A percentile compares a stretch with the other conserved stretches of the same genome.
Evolutionary conservation across 495 filamentous ascomycete species (phyloP).

Genomic region (Tuber indicum): DNA sequence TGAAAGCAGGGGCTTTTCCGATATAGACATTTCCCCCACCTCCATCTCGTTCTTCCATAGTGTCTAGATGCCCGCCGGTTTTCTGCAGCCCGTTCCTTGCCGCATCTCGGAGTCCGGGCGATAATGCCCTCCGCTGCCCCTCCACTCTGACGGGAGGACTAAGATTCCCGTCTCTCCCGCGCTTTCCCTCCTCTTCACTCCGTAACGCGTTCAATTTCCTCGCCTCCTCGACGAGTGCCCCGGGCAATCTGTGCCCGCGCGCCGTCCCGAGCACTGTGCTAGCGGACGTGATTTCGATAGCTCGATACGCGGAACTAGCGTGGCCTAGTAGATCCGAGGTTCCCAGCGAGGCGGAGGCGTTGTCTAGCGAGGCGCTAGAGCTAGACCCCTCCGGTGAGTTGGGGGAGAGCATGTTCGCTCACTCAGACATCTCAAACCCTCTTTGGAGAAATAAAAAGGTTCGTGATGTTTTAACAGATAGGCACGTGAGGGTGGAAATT

Average conservation of each 20-base stretch:
- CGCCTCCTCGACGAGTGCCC: slow-evolving; percentile 60
- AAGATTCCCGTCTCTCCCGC: not conserved
- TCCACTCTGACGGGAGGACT: not conserved
- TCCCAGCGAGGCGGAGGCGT: slow-evolving; percentile 22
- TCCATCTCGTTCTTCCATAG: slow-evolving; percentile 2
- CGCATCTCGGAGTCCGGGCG: slow-evolving; percentile 2
- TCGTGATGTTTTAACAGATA: not conserved
- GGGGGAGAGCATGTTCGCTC: slow-evolving; percentile 21
- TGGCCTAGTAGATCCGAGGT: slow-evolving; percentile 8
- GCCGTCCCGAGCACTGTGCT: slow-evolving; percentile 65
- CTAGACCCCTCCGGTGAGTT: slow-evolving; percentile 5
- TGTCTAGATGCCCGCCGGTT: slow-evolving; percentile 13
- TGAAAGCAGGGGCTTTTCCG: slow-evolving; percentile 53
- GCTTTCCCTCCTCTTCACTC: slow-evolving; percentile 12
- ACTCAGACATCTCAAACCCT: not conserved
- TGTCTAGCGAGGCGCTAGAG: slow-evolving; percentile 14
- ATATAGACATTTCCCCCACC: slow-evolving; percentile 9
- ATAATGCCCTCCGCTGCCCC: not conserved
- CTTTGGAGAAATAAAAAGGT: not conserved
- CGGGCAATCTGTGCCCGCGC: slow-evolving; percentile 58
- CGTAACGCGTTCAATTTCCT: slow-evolving; percentile 58
- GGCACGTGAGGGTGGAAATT: not conserved
- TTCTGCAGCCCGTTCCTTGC: slow-evolving; percentile 7
- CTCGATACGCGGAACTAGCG: slow-evolving; percentile 19
- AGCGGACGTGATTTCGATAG: slow-evolving; percentile 53